Conservation (phyloP, 2,329 filamentous ascomycete species). For the Corniculantispora saksenae region DNA sequence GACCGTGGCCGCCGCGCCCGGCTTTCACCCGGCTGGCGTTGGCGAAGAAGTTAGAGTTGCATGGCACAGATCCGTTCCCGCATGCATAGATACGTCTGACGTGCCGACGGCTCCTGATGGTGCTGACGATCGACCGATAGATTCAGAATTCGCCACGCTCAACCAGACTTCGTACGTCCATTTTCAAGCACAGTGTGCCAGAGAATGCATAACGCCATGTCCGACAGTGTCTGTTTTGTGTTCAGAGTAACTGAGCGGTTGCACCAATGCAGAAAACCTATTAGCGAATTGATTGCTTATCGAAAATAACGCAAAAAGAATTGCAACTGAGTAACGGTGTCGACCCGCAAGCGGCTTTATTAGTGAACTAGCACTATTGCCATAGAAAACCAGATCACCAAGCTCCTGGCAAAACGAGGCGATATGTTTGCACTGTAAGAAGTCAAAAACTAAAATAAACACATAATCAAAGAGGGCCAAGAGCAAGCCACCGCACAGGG, state of each 20-base stretch:
- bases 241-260: background rate
- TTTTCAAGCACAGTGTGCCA: background rate
- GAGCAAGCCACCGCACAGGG: background rate
- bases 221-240: background rate
- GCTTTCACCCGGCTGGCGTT: background rate
- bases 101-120: background rate
- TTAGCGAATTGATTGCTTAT: no score
- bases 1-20: background rate
- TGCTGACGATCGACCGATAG: background rate
- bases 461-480: background rate
- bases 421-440: no score
- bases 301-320: no score
- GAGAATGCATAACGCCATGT: background rate
- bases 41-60: background rate
- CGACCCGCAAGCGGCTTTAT: no score
- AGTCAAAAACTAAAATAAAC: no score
- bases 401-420: no score
- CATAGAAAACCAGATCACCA: no score
- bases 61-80: constrained; percentile 2
- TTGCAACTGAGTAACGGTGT: no score
- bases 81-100: background rate
- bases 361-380: no score
- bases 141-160: no score
- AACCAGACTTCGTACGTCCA: background rate
- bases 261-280: no score